Base-by-base conservation (phyloP, 352 stramenopile genomes). In the Globisporangium spinosum region DNA sequence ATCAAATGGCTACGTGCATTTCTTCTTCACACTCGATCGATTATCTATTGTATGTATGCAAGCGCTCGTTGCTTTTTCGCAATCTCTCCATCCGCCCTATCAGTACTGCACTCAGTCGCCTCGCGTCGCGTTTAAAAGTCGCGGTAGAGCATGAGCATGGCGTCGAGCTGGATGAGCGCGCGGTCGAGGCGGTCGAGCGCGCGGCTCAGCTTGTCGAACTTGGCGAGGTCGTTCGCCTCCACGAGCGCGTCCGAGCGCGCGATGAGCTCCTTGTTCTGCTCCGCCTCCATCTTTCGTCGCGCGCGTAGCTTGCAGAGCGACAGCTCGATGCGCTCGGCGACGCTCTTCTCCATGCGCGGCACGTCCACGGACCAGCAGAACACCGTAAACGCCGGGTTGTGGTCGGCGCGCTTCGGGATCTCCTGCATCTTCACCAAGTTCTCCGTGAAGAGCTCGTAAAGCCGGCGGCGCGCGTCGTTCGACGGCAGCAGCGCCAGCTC, bases 211-310 rank as follows among this genome's bases (percentile, higher is more conserved):
- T 89, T 90, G 74, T 96, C 89, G 57, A 96, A 96, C 65, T 93
- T 93, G 65, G 87, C 85, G 22, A 94, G 68, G 71, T 96, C 89
- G 69, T 93, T 87, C 38, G 78, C 77, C 77, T 96, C 89, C 17
- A 96, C 89, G 66, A 96, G 78, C 65, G 94, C 86, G 69, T 94
- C 85, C 34, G 87, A 94, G 54, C 89, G 89, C 22, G 89, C 86
- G 61, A 96, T 95, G 15, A 96, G 82, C 65, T 96, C 89, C 71
- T 96, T 96, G 76, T 94, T 90, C 62, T 89, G 83, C 43, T 96
- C 85, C 17, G 89, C 89, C 73, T 95, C 84, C 47, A 75, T 72
- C 70, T 91, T 90, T 35, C 89, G 74, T 43, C 89, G 82, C 53
- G 78, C 75, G 54, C 86, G 85, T 27, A 96, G 71, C 65, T 83